Evolutionary conservation across 108 stramenopile genomes (phyloP).

Genomic region (Conticribra weissflogii): DNA sequence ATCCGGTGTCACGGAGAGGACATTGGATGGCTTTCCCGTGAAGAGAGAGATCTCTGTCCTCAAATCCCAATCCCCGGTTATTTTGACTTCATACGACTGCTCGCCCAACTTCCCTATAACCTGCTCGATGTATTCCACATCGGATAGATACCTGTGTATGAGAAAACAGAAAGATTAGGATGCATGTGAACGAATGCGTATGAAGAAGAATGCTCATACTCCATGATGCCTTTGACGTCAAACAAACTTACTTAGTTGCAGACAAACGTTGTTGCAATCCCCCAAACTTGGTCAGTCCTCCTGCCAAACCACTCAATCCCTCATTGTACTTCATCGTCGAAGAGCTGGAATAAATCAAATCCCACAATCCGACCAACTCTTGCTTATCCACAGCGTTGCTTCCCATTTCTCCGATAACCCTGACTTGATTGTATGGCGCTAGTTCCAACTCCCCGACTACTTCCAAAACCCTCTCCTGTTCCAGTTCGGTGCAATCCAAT

Average conservation of each 20-base stretch:
- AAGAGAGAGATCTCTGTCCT: conserved; percentile 69
- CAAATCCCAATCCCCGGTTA: conserved; percentile 82
- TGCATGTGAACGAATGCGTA: too few species aligned
- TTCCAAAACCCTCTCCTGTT: conserved; percentile 66
- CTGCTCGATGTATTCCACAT: conserved; percentile 77
- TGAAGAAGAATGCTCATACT: too few species aligned
- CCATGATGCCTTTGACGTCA: too few species aligned
- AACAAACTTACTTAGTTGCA: conserved; percentile 40
- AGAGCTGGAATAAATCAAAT: conserved; percentile 78
- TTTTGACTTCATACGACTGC: conserved; percentile 72
- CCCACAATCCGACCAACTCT: conserved; percentile 77
- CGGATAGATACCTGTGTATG: conserved; percentile 43
- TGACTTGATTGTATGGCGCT: conserved; percentile 56
- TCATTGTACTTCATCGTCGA: conserved; percentile 87
- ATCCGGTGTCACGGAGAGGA: conserved; percentile 70
- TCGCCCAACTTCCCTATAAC: conserved; percentile 63
- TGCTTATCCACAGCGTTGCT: conserved; percentile 27
- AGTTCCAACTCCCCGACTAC: conserved; percentile 63
- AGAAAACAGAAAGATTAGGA: too few species aligned
- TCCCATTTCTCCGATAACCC: conserved; percentile 1
- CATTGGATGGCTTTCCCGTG: conserved; percentile 70
- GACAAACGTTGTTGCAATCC: conserved; percentile 64
- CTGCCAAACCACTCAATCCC: conserved; percentile 81
- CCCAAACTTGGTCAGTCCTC: conserved; percentile 77
- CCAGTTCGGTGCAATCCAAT: conserved; percentile 64